These are phyloP conservation scores for Phytopythium aichiense DNA, from an alignment of 352 stramenopile genomes.

Conservation along the genomic window DNA sequence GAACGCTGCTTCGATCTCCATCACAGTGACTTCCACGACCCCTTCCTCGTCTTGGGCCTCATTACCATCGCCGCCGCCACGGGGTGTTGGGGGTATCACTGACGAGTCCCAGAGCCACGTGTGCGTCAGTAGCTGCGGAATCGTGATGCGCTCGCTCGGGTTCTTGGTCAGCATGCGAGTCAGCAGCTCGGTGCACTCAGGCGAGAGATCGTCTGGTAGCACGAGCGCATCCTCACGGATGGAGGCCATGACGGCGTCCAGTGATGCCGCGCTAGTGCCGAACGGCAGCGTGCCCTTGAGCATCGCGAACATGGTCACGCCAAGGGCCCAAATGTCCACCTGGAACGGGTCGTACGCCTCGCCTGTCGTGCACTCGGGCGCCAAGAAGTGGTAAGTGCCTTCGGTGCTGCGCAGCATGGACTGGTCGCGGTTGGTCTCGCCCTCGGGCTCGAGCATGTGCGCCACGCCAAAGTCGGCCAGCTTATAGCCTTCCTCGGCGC, in stretches of 20 bases:
- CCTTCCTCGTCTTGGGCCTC: neutral
- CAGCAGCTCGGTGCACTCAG: slow-evolving; percentile 42
- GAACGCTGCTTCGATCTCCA: slow-evolving; percentile 74
- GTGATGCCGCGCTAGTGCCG: slow-evolving; percentile 38
- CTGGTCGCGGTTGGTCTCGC: slow-evolving; percentile 11
- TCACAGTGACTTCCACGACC: slow-evolving; percentile 42
- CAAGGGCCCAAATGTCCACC: slow-evolving; percentile 83
- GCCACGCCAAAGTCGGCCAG: slow-evolving; percentile 80
- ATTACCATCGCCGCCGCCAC: slow-evolving; percentile 1
- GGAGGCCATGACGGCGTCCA: slow-evolving; percentile 67
- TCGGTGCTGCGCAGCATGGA: slow-evolving; percentile 63
- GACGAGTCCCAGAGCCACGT: slow-evolving; percentile 31
- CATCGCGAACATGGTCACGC: slow-evolving; percentile 74
- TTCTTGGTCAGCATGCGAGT: slow-evolving; percentile 55
- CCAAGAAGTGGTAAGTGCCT: slow-evolving; percentile 87
- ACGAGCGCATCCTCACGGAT: slow-evolving; percentile 60
- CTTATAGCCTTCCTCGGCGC: slow-evolving; percentile 44
- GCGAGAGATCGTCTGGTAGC: slow-evolving; percentile 29
- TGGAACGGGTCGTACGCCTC: slow-evolving; percentile 70
- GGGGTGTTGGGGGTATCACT: neutral
- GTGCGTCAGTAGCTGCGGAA: slow-evolving; percentile 49
- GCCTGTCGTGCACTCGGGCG: slow-evolving; percentile 74
- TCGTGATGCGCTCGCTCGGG: slow-evolving; percentile 39
- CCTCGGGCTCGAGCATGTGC: slow-evolving; percentile 44
- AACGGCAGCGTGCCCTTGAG: slow-evolving; percentile 72